phyloP scores from a whole-genome alignment of 1,284 basidiomycete species.

The Marasmius tenuissimus region DNA sequence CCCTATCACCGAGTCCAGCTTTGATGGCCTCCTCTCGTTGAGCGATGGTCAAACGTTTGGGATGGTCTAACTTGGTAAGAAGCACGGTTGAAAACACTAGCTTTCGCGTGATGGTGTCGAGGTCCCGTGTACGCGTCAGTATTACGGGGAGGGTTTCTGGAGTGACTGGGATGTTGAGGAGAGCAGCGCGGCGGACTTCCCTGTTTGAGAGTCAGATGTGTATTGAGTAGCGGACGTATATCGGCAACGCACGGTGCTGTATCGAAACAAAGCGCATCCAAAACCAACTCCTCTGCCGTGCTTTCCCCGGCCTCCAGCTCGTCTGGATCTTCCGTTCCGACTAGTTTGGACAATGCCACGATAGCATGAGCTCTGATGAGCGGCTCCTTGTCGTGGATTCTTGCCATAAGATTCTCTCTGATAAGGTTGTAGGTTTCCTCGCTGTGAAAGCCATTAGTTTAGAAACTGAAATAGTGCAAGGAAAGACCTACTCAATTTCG shows the following conservation, averaged over 20 bases:
- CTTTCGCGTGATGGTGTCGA: constrained; percentile 81
- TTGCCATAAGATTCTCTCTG: constrained; percentile 69
- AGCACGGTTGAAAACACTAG: constrained; percentile 77
- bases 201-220: constrained; percentile 36
- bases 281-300: constrained; percentile 65
- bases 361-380: constrained; percentile 84
- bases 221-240: not conserved
- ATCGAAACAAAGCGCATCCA: constrained; percentile 78
- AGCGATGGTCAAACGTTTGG: constrained; percentile 68
- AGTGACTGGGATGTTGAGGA: constrained; percentile 77
- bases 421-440: constrained; percentile 81
- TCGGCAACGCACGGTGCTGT: constrained; percentile 66
- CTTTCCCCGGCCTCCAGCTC: constrained; percentile 68
- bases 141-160: constrained; percentile 65
- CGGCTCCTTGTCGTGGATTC: constrained; percentile 85
- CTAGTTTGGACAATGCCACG: constrained; percentile 83
- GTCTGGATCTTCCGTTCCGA: constrained; percentile 72
- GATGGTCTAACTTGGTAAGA: constrained; percentile 62
- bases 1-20: constrained; percentile 87
- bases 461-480: not conserved
- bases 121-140: constrained; percentile 82
- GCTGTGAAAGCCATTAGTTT: constrained; percentile 37
- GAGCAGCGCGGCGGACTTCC: constrained; percentile 87
- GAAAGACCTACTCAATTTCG: constrained; percentile 72
- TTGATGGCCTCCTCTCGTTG: constrained; percentile 81